Base-by-base conservation (phyloP, 225 moss, liverwort and hornwort species). In the Pseudoscleropodium purum region DNA sequence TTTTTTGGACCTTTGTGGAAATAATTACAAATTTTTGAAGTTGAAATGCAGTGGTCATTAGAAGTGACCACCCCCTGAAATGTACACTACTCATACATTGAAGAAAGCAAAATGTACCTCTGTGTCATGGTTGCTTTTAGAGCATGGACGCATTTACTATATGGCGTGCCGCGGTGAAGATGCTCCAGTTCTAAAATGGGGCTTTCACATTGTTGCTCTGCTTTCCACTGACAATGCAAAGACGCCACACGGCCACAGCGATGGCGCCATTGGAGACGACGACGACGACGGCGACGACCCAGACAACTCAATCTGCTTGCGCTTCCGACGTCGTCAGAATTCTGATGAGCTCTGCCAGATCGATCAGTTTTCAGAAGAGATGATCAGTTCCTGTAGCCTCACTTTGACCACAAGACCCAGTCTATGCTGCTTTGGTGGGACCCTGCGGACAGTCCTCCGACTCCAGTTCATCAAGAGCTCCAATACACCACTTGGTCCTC, bases 341-440 rank as follows among this genome's bases (percentile, higher is more conserved):
- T 73, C 49, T 30, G 37, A 72, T 72, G 11, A 62, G 82, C 49
- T 49, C 61, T 73, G 87, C 79, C 67, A 78, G 39, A 39, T 54
- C 54, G 52, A 39, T 75, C 86, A 49, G 86, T 18, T 79, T 51
- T 12, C 37, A 9, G 7, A 43, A 61, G 64, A 34, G 45, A 83
- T 84, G 84, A 69, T 57, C 70, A 69, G 84, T 39, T 39, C 30
- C 64, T 88, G 79, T 56, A 63, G 84, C 29, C 18, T 39, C 33
- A 13, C 69, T 52, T 72, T 34, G 67, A 75, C 75, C 74, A 36
- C 51, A 75, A 59, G 84, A 84, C 89, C 79, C 33, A 57, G 54
- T 87, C 73, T 87, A 18, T 61, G 61, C 61, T 60, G 41, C 37
- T 69, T 20, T 80, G 89, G 91, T 91, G 91, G 91, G 91, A 74